Percentiles rank a stretch among this genome's conserved stretches.
Conservation (phyloP, 148 eudicot genomes). For the Silene uniflora region DNA sequence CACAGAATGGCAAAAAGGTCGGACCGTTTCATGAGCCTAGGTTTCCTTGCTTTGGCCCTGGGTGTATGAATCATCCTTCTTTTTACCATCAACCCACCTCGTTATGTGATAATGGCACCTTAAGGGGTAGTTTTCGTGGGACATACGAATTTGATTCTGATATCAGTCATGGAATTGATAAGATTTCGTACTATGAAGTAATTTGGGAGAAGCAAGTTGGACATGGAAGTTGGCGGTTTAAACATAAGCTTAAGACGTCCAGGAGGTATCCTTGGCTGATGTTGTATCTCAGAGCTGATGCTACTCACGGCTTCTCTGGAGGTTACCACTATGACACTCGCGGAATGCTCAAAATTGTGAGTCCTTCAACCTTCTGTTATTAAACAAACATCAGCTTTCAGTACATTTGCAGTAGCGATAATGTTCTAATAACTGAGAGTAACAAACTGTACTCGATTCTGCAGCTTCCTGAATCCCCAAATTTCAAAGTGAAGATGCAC, state of each 20-base stretch:
- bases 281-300: slow-evolving; percentile 35
- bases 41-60: slow-evolving; percentile 36
- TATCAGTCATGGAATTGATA: slow-evolving; percentile 15
- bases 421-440: too few species aligned
- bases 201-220: slow-evolving; percentile 31
- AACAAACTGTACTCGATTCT: not conserved
- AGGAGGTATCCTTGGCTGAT: slow-evolving; percentile 38
- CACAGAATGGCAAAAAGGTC: slow-evolving; percentile 35
- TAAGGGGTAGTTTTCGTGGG: slow-evolving; percentile 30
- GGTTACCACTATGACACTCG: slow-evolving; percentile 37
- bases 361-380: not conserved
- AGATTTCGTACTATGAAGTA: slow-evolving; percentile 28
- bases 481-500: slow-evolving; percentile 46
- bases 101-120: slow-evolving; percentile 1
- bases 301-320: slow-evolving; percentile 35
- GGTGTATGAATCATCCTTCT: slow-evolving; percentile 41
- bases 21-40: too few species aligned
- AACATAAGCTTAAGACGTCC: slow-evolving; percentile 24
- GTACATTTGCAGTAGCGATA: not conserved
- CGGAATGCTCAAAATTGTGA: slow-evolving; percentile 32
- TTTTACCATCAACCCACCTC: slow-evolving; percentile 27
- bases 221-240: slow-evolving; percentile 33
- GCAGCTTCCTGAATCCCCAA: slow-evolving; percentile 48
- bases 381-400: too few species aligned
- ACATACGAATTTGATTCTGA: slow-evolving; percentile 35